These are phyloP conservation scores for Beta macrorhiza DNA, from an alignment of 179 eudicot species.

Conservation along the genomic window DNA sequence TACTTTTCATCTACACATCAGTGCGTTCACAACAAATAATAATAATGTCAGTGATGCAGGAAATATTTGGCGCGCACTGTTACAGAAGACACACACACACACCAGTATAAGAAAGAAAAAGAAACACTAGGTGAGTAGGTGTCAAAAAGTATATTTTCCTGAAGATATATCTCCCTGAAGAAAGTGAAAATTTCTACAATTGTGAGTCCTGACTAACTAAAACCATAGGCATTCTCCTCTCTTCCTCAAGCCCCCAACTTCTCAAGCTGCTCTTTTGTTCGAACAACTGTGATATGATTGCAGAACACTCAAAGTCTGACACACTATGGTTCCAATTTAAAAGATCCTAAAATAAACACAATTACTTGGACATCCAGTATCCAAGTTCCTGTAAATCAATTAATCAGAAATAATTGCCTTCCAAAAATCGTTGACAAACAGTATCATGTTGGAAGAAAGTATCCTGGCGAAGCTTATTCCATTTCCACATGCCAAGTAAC, in stretches of 20 bases:
- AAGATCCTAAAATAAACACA: neutral
- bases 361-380: neutral
- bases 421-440: constrained; percentile 6
- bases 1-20: neutral
- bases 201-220: neutral
- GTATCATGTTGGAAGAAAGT: constrained; percentile 18
- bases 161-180: neutral
- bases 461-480: constrained; percentile 46
- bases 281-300: neutral
- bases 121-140: no score
- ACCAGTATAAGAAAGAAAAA: neutral
- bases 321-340: neutral
- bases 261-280: neutral
- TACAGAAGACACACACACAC: no score
- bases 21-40: neutral
- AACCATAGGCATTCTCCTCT: neutral
- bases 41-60: neutral
- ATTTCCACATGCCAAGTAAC: constrained; percentile 61
- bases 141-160: neutral
- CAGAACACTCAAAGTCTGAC: neutral
- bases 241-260: neutral
- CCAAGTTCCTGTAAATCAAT: constrained; percentile 8
- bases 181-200: neutral
- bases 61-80: neutral
- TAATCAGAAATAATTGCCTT: constrained; percentile 10